phyloP scores from a whole-genome alignment of 176 grass and related monocot genomes.

The Aegilops tauschii region DNA sequence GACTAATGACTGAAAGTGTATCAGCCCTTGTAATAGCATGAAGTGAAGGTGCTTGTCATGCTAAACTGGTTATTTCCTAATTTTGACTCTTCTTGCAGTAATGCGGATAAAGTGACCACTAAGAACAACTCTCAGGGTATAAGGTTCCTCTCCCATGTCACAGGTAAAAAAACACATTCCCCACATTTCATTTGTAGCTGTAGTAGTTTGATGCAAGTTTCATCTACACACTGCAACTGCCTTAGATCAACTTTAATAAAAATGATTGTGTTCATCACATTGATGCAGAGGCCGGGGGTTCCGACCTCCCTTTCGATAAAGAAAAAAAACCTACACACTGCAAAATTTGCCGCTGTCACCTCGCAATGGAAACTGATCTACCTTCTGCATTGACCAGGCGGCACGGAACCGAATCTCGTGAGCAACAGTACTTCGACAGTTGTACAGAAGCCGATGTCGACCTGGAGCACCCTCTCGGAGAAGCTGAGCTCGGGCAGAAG shows the following conservation, averaged over 20 bases:
- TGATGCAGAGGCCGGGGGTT: too few relatives aligned
- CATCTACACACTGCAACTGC: neutral
- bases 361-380: neutral
- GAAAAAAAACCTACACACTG: neutral
- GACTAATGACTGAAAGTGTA: neutral
- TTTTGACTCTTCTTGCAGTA: constrained; percentile 39
- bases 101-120: constrained; percentile 86
- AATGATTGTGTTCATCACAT: too few relatives aligned
- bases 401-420: constrained; percentile 24
- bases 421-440: constrained; percentile 16
- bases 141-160: constrained; percentile 93
- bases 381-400: constrained; percentile 29
- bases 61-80: neutral
- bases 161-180: constrained; percentile 41
- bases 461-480: neutral
- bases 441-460: constrained; percentile 3
- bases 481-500: constrained; percentile 48
- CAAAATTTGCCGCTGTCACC: neutral
- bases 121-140: constrained; percentile 84
- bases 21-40: neutral
- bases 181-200: neutral
- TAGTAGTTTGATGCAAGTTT: neutral
- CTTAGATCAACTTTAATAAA: too few relatives aligned
- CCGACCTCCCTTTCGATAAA: too few relatives aligned
- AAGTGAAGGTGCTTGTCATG: neutral